phyloP scores from a whole-genome alignment of 768 basidiomycete species.

The Boletus rubroflammeus region DNA sequence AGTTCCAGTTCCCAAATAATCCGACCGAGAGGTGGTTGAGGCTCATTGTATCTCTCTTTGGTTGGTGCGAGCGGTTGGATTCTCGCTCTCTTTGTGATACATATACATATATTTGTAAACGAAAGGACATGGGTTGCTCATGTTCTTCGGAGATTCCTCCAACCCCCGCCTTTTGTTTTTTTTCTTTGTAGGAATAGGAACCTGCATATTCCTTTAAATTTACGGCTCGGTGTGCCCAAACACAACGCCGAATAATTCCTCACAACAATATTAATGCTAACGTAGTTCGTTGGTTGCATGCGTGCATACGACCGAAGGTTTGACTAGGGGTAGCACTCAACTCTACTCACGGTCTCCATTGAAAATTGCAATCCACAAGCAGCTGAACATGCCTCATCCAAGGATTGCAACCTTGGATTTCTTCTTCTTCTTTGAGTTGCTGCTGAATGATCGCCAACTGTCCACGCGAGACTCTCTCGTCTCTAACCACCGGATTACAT shows the following conservation, averaged over 20 bases:
- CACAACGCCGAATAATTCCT: not conserved
- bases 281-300: constrained; percentile 8
- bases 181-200: not conserved
- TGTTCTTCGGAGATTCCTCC: not conserved
- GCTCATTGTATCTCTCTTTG: no score
- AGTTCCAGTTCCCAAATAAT: no score
- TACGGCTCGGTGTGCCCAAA: not conserved
- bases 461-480: constrained; percentile 78
- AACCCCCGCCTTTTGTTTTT: not conserved
- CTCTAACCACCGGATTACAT: constrained; percentile 38
- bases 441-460: constrained; percentile 76
- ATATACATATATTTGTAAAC: not conserved
- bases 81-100: not conserved
- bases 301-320: constrained; percentile 1
- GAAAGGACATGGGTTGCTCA: not conserved
- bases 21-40: no score
- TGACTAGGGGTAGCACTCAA: constrained; percentile 13
- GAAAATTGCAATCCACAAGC: not conserved
- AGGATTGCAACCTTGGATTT: constrained; percentile 66
- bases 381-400: constrained; percentile 42
- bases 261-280: not conserved
- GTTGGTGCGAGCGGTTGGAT: no score
- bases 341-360: not conserved
- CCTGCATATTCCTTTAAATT: no score
- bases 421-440: constrained; percentile 75